These are phyloP conservation scores for Annulohypoxylon stygium DNA, from an alignment of 495 filamentous ascomycete species.

Conservation along the genomic window DNA sequence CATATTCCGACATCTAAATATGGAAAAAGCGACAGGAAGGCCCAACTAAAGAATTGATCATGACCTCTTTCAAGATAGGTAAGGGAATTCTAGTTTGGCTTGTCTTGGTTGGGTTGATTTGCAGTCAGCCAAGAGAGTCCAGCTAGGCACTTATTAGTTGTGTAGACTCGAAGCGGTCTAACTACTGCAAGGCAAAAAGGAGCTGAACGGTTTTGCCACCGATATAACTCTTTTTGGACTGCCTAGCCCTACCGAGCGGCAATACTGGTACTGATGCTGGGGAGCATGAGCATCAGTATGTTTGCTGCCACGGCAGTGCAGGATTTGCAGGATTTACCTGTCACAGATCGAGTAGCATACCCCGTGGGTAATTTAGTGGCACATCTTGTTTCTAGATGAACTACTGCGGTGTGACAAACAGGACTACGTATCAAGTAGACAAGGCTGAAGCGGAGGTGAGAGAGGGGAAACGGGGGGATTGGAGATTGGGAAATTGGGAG, in stretches of 20 bases:
- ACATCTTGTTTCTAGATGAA: constrained; percentile 44
- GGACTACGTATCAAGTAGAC: constrained; percentile 43
- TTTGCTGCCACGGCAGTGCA: constrained; percentile 26
- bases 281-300: constrained; percentile 22
- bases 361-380: constrained; percentile 29
- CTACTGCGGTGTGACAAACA: constrained; percentile 47
- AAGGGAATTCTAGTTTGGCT: constrained; percentile 2
- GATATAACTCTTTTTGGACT: constrained; percentile 11
- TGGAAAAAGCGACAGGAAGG: constrained; percentile 2
- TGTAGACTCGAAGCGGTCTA: constrained; percentile 10
- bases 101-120: constrained; percentile 31
- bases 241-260: constrained; percentile 10
- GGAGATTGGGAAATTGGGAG: constrained; percentile 6
- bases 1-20: constrained; percentile 34
- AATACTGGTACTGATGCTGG: constrained; percentile 4
- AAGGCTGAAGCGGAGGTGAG: constrained; percentile 39
- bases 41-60: constrained; percentile 22
- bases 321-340: constrained; percentile 19
- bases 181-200: neutral
- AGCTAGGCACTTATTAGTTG: neutral
- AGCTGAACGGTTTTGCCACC: constrained; percentile 37
- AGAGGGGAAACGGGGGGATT: constrained; percentile 9
- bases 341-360: constrained; percentile 24
- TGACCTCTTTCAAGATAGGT: constrained; percentile 6
- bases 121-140: constrained; percentile 27